Evolutionary conservation across 257 asterid species (phyloP), one percentile per base, ranked within the genome.

Genomic region (Knoxia roxburghii): DNA sequence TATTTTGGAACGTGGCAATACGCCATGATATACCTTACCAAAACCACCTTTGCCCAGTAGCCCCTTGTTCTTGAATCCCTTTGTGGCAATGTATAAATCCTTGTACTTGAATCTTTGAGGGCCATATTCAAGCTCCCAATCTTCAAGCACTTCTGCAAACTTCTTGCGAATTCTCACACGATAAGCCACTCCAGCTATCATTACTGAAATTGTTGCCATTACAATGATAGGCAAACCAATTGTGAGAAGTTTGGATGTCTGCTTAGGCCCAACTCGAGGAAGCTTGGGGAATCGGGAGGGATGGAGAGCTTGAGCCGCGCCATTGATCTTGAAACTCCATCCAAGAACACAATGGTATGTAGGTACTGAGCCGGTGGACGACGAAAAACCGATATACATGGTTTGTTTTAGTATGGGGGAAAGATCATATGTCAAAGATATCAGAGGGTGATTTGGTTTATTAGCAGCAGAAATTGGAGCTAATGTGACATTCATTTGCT

Each of bases 11-110:
- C 43, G 3, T 1, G 43, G 23, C 23, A 57, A 2, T 37, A 57
- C 63, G 43, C 63, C 63, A 0, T n/a, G 41, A 17, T 57, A 57
- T 7, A 57, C 63, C 43, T 43, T 35, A 3, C 97, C 97, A 24
- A 90, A 86, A 40, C 97, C 97, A 0, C 97, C 97, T 7, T 15
- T 11, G 20, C 97, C 97, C 1, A 90, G 87, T 17, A 87, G 60
- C 78, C 81, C 97, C 20, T 74, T 81, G 23, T 85, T 85, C 58
- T 73, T 77, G 59, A 90, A 90, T 26, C 87, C 82, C n/a, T 72
- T 78, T 5, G 95, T 83, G 15, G 63, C 63, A 0, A 32, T 57
- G 14, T 57, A 32, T 24, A 57, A 37, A 32, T 57, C 63, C 24
- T 57, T 57, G 63, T 57, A 57, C 63, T 57, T 57, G 63, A 57